These are phyloP conservation scores for Pyrus hybrid DNA, from an alignment of 331 rosid genomes.

Conservation along the genomic window DNA sequence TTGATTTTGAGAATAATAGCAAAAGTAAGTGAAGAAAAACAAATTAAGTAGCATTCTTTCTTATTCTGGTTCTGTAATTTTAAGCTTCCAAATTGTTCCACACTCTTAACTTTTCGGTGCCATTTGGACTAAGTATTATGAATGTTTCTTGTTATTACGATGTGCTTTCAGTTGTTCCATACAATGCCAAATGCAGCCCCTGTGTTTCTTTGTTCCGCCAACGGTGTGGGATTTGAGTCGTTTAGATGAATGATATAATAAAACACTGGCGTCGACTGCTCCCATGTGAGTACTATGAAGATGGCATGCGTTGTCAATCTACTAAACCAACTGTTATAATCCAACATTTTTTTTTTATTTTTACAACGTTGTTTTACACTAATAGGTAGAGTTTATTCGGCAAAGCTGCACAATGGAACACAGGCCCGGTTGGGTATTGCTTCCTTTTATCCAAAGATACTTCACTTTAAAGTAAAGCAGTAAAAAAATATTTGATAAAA, in stretches of 20 bases:
- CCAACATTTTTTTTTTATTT: not conserved
- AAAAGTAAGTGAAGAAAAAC: not conserved
- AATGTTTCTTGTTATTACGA: not conserved
- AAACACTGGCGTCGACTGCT: not conserved
- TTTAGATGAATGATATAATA: not conserved
- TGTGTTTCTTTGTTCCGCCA: not conserved
- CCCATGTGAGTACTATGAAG: not conserved
- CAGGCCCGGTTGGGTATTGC: too few relatives aligned
- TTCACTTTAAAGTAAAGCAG: too few relatives aligned
- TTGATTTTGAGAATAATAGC: conserved; percentile 24
- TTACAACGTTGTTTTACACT: too few relatives aligned
- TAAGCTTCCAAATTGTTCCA: not conserved
- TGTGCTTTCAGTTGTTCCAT: not conserved
- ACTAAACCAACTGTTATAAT: not conserved
- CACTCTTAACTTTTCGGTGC: not conserved
- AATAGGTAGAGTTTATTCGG: too few relatives aligned
- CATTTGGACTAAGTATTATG: too few relatives aligned
- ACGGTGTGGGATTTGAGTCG: not conserved
- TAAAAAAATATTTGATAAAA: too few relatives aligned
- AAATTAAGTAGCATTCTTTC: not conserved
- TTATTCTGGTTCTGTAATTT: not conserved
- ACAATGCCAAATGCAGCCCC: not conserved
- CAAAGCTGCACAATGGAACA: too few relatives aligned
- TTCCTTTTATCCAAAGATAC: too few relatives aligned
- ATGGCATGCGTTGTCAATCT: not conserved